Base-by-base conservation (phyloP, 202 grass and related monocot species). In the Setaria italica region DNA sequence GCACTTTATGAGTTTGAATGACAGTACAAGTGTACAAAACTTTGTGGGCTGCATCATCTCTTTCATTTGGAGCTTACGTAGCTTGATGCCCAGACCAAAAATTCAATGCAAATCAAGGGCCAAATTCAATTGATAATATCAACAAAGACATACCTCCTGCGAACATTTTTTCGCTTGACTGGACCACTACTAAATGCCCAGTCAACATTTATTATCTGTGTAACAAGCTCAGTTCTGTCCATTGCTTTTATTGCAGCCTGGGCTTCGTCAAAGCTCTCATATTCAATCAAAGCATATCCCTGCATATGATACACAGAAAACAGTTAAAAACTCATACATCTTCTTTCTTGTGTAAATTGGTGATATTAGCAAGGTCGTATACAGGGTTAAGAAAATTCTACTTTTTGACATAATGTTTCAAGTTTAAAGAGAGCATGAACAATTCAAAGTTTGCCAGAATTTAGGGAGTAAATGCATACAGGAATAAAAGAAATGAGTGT, bases 181-280 rank as follows among this genome's bases (percentile, higher is more conserved):
- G 92, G 90, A 15, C 92, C 92, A 80, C 88, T 92, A 85, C 75
- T 92, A 91, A 95, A 95, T 51, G 93, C 90, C 93, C 93, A 95
- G 66, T 95, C 93, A 82, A 92, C 90, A 84, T 92, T 85, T 60
- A 95, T 88, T 46, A 77, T 86, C 71, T 95, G 88, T 59, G 88
- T 92, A 74, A 95, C 80, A 58, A 95, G 85, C 77, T 91, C 89
- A 67, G 70, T 71, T 76, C 85, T 83, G 72, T 92, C 82, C 83
- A 90, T 72, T 41, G 87, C 20, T 72, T 86, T 85, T 71, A 95
- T 95, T 80, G 93, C 93, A 81, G 90, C 90, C 43, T 88, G 84
- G 37, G 93, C 93, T 87, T 95, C 93, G 17, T 92, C 80, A 67
- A 84, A 95, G 25, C 32, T 88, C 76, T 95, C 93, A 14, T 92